A percentile compares a stretch with the other conserved stretches of the same genome.
Evolutionary conservation across 108 stramenopile species (phyloP).

Genomic region (Nannochloropsis oceanica): DNA sequence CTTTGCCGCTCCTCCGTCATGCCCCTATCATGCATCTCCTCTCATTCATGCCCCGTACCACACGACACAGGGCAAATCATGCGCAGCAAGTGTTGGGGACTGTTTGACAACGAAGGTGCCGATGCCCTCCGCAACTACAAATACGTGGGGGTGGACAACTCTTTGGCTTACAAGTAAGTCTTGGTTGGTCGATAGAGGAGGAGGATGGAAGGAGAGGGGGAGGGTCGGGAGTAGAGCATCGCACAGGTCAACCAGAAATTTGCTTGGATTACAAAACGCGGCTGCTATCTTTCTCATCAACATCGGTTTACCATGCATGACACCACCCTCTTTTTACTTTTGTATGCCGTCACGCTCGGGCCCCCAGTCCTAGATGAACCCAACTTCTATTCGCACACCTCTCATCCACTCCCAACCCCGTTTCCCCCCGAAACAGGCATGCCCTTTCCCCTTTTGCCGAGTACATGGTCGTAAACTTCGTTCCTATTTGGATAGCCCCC

Average conservation of each 20-base stretch:
- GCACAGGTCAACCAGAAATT: too few species aligned
- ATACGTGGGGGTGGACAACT: conserved; percentile 58
- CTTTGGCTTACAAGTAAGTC: conserved; percentile 56
- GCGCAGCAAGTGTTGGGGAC: not conserved
- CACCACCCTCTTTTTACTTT: not conserved
- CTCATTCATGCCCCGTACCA: too few species aligned
- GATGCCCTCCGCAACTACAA: conserved; percentile 9
- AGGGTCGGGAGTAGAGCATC: too few species aligned
- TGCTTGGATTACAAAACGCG: too few species aligned
- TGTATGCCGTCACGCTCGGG: not conserved
- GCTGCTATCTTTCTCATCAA: too few species aligned
- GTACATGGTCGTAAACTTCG: conserved; percentile 50
- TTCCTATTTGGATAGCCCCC: conserved; percentile 63
- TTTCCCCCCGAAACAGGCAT: not conserved
- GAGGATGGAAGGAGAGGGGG: not conserved
- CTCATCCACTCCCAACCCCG: not conserved
- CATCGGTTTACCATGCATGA: not conserved
- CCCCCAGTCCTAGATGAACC: not conserved
- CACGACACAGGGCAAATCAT: not conserved
- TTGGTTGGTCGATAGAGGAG: not conserved
- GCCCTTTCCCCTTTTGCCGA: conserved; percentile 58
- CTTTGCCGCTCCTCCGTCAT: too few species aligned
- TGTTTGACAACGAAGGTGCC: not conserved
- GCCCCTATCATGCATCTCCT: too few species aligned
- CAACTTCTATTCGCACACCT: not conserved